phyloP scores from a whole-genome alignment of 495 filamentous ascomycete species.

The Pyronema omphalodes region DNA sequence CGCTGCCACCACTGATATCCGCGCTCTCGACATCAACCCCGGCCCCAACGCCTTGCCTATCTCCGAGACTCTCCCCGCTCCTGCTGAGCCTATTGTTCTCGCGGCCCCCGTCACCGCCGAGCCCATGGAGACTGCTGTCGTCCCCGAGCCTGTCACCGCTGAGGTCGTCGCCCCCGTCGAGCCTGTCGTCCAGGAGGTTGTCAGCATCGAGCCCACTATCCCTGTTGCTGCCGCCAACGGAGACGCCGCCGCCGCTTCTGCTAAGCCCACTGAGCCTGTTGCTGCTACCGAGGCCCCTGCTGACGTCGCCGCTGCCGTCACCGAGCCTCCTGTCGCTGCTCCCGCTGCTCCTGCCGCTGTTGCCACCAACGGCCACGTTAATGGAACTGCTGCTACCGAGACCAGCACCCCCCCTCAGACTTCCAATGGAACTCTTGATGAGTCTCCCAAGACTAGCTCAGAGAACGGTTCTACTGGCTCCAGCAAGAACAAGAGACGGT shows the following conservation, averaged over 20 bases:
- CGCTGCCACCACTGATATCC: not conserved
- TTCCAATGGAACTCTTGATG: no score
- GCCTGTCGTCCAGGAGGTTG: no score
- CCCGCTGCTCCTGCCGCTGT: not conserved
- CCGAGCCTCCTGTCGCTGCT: not conserved
- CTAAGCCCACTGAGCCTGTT: no score
- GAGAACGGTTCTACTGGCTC: not conserved
- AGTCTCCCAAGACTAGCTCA: no score
- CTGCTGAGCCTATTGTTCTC: not conserved
- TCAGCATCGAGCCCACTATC: no score
- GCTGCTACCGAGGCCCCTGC: not conserved
- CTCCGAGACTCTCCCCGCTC: not conserved
- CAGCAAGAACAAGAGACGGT: slow-evolving; percentile 2
- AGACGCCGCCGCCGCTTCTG: no score
- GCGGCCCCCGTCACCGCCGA: not conserved
- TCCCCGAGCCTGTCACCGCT: no score
- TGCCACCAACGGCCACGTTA: not conserved
- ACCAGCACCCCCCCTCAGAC: not conserved
- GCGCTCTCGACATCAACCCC: not conserved
- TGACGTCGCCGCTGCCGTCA: not conserved
- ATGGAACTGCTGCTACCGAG: not conserved
- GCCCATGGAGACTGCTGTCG: not conserved
- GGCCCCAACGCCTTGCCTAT: not conserved
- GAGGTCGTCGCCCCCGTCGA: no score
- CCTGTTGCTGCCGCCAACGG: no score